A percentile compares a stretch with the other conserved stretches of the same genome.
Evolutionary conservation across 768 basidiomycete species (phyloP).

Genomic region (Kwoniella botswanensis): DNA sequence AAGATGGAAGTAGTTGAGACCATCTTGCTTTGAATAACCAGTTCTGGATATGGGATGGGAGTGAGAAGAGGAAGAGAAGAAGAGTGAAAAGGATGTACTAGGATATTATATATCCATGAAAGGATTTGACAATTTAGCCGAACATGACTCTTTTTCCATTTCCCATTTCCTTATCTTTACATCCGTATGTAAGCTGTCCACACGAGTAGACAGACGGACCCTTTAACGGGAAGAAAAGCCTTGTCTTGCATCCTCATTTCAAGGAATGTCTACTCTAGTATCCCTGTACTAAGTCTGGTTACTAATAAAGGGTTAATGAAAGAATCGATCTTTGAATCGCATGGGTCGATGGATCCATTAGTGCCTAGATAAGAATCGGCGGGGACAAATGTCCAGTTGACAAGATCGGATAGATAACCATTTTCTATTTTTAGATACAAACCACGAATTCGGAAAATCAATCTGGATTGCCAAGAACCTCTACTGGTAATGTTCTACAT

Average conservation of each 20-base stretch:
- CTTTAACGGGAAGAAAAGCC: too few relatives aligned
- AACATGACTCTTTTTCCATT: not conserved
- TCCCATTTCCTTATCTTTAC: not conserved
- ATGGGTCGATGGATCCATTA: not conserved
- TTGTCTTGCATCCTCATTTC: not conserved
- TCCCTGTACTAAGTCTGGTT: not conserved
- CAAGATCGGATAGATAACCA: not conserved
- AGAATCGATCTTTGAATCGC: not conserved
- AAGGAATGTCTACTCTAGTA: not conserved
- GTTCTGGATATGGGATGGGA: not conserved
- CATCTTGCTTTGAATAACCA: slow-evolving; percentile 5
- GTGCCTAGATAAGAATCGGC: not conserved
- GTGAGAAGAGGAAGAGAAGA: not conserved
- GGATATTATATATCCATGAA: not conserved
- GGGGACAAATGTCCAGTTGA: not conserved
- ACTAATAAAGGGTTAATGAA: not conserved
- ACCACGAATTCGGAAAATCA: too few relatives aligned
- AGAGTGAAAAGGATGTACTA: not conserved
- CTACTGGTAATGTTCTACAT: too few relatives aligned
- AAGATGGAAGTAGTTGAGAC: slow-evolving; percentile 3
- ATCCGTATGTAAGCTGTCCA: too few relatives aligned
- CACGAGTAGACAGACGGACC: too few relatives aligned
- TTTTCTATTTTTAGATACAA: not conserved
- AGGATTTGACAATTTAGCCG: not conserved
- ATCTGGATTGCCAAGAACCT: not conserved